Conservation (phyloP, 352 stramenopile genomes). For the Pythium volutum region DNA sequence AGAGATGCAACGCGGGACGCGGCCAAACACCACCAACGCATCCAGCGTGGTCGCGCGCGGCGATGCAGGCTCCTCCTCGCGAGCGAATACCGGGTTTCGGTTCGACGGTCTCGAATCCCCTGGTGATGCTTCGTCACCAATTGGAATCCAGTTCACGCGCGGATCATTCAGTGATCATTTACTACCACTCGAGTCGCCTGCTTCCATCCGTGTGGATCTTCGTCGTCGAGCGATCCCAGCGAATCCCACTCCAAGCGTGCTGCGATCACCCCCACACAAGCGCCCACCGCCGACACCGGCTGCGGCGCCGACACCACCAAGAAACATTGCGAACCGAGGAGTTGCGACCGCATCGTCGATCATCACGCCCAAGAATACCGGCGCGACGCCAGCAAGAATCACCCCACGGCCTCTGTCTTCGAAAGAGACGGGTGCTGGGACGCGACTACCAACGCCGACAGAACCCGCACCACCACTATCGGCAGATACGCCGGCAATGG, state of each 20-base stretch:
- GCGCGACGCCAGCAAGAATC: neutral
- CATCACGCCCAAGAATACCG: neutral
- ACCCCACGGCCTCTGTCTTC: neutral
- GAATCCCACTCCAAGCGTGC: slow-evolving; percentile 1
- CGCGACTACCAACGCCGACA: neutral
- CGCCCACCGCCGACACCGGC: slow-evolving; percentile 2
- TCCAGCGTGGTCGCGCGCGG: neutral
- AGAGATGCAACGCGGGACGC: slow-evolving; percentile 9
- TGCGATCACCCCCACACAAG: slow-evolving; percentile 8
- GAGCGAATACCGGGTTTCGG: neutral
- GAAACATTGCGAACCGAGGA: neutral
- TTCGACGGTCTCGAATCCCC: slow-evolving; percentile 7
- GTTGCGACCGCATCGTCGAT: slow-evolving; percentile 10
- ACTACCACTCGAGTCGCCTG: slow-evolving; percentile 13
- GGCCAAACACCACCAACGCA: neutral
- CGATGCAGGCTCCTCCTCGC: neutral
- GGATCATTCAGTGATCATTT: slow-evolving; percentile 27
- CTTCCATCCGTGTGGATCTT: neutral
- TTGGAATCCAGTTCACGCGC: slow-evolving; percentile 19
- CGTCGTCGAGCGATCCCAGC: neutral
- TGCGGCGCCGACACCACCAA: neutral
- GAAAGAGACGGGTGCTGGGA: neutral
- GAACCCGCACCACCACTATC: slow-evolving; percentile 17
- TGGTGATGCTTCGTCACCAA: slow-evolving; percentile 1
- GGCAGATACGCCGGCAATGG: neutral